Evolutionary conservation across 2,329 filamentous ascomycete species (phyloP).

Genomic region (Scopulariopsis brevicaulis): DNA sequence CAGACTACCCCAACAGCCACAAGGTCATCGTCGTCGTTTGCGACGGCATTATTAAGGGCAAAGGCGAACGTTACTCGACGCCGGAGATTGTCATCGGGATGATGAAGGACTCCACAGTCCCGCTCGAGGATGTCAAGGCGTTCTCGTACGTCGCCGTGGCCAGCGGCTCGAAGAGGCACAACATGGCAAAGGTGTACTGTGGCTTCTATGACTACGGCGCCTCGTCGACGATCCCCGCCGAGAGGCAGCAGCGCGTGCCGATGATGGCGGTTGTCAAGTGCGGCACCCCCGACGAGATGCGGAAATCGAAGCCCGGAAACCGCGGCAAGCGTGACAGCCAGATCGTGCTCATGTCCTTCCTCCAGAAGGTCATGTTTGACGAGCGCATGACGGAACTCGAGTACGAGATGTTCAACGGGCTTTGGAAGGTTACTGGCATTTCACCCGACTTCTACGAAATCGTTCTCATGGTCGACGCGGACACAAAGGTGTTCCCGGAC

Average conservation of each 20-base stretch:
- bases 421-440: slow-evolving; percentile 98
- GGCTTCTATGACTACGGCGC: slow-evolving; percentile 96
- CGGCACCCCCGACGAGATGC: slow-evolving; percentile 78
- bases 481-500: slow-evolving; percentile 98
- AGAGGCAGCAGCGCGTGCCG: slow-evolving; percentile 92
- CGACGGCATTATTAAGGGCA: slow-evolving; percentile 94
- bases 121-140: slow-evolving; percentile 70
- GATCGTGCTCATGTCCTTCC: slow-evolving; percentile 97
- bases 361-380: slow-evolving; percentile 99
- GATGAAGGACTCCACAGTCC: slow-evolving; percentile 83
- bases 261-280: slow-evolving; percentile 97
- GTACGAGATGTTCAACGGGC: slow-evolving; percentile 98
- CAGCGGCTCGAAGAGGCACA: slow-evolving; percentile 92
- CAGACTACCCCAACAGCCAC: slow-evolving; percentile 98
- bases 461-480: slow-evolving; percentile 97
- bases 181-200: slow-evolving; percentile 97
- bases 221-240: slow-evolving; percentile 64
- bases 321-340: slow-evolving; percentile 98
- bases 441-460: slow-evolving; percentile 97
- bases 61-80: slow-evolving; percentile 76
- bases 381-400: slow-evolving; percentile 99
- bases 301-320: slow-evolving; percentile 82
- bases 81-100: slow-evolving; percentile 84
- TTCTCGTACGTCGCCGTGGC: slow-evolving; percentile 97
- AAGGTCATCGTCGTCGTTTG: slow-evolving; percentile 94